A percentile compares a stretch with the other conserved stretches of the same genome.
Conservation (phyloP, 2,329 filamentous ascomycete genomes). For the Pyrenochaeta sp. region DNA sequence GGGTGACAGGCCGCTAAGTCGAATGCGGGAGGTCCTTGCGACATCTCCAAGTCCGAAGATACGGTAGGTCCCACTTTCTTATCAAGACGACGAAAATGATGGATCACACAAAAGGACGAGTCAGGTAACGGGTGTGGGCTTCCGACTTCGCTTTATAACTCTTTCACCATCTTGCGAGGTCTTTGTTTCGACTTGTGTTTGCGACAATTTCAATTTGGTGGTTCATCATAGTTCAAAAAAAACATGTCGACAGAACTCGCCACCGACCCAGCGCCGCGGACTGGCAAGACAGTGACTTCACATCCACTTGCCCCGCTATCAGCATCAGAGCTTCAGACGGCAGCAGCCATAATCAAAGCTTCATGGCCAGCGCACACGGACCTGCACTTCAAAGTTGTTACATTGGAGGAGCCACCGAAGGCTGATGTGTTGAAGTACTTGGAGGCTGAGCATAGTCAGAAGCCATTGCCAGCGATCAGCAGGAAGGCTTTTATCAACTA, state of each 20-base stretch:
- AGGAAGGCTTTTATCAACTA: constrained; percentile 66
- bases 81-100: constrained; percentile 20
- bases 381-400: constrained; percentile 73
- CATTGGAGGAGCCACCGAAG: constrained; percentile 71
- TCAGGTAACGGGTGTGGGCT: constrained; percentile 14
- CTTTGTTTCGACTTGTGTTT: neutral
- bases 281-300: constrained; percentile 31
- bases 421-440: constrained; percentile 66
- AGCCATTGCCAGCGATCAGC: constrained; percentile 60
- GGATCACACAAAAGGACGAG: constrained; percentile 12
- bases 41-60: constrained; percentile 14
- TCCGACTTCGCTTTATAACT: constrained; percentile 8
- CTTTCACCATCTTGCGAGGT: neutral
- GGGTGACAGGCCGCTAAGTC: constrained; percentile 20
- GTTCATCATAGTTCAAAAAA: neutral
- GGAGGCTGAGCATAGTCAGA: constrained; percentile 67
- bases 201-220: neutral
- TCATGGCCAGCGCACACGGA: constrained; percentile 65
- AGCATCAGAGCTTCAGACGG: constrained; percentile 64
- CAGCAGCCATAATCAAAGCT: constrained; percentile 59
- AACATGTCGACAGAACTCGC: constrained; percentile 43
- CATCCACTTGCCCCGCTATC: constrained; percentile 70
- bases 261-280: constrained; percentile 28
- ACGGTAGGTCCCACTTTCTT: constrained; percentile 28
- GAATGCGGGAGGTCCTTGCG: constrained; percentile 37